Conservation (phyloP, 116 monocot genomes). For the Cymodocea nodosa region DNA sequence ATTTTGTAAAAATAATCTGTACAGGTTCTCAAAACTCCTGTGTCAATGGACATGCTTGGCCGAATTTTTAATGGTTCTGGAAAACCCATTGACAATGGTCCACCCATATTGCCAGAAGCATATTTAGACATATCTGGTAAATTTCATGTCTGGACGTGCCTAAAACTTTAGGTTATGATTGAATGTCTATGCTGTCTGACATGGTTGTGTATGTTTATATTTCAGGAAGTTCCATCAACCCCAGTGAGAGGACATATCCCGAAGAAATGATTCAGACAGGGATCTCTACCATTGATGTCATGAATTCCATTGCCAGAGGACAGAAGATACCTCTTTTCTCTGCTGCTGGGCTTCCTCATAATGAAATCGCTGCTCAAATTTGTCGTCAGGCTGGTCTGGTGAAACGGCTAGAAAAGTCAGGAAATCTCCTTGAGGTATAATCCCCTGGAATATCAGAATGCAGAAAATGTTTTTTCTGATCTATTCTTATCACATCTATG, state of each 20-base stretch:
- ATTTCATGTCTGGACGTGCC: background rate
- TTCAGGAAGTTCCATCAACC: constrained; percentile 98
- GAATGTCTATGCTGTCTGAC: background rate
- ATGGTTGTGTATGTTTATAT: background rate
- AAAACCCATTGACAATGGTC: constrained; percentile 97
- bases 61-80: constrained; percentile 99
- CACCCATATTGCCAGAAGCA: constrained; percentile 92
- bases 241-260: constrained; percentile 97
- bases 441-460: too few species aligned
- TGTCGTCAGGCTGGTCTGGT: constrained; percentile 99
- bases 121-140: constrained; percentile 94
- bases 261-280: constrained; percentile 99
- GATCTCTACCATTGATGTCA: constrained; percentile 99
- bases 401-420: constrained; percentile 68
- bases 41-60: constrained; percentile 97
- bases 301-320: constrained; percentile 98
- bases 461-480: background rate
- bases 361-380: constrained; percentile 99
- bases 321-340: constrained; percentile 99
- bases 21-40: constrained; percentile 91
- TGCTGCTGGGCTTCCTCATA: constrained; percentile 95
- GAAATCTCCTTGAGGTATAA: constrained; percentile 57
- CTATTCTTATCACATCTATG: background rate
- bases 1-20: too few species aligned
- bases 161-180: background rate